Conservation (phyloP, 2,329 filamentous ascomycete genomes). For the Aspergillus fischeri region DNA sequence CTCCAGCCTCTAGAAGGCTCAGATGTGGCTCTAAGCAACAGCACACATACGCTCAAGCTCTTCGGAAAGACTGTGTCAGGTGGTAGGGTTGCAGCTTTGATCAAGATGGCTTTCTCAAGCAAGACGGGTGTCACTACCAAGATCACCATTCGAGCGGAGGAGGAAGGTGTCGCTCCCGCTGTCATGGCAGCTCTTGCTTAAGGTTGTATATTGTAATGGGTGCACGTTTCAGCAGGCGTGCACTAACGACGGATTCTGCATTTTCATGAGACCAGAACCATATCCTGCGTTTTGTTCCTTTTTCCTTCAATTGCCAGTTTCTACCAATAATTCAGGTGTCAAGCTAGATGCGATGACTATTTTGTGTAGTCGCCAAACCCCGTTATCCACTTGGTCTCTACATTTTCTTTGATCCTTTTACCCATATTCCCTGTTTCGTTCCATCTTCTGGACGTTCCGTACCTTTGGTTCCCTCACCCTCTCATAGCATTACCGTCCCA, state of each 20-base stretch:
- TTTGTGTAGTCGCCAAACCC: constrained; percentile 17
- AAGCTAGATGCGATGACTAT: constrained; percentile 19
- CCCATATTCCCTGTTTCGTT: neutral
- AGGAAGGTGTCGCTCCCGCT: constrained; percentile 81
- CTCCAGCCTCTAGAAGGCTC: constrained; percentile 92
- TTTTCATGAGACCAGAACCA: constrained; percentile 18
- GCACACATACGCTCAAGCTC: constrained; percentile 90
- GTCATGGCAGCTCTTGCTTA: constrained; percentile 81
- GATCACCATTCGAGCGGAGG: constrained; percentile 86
- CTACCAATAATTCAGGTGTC: constrained; percentile 16
- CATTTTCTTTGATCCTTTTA: constrained; percentile 1
- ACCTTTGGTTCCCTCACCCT: neutral
- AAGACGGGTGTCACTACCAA: constrained; percentile 95
- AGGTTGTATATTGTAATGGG: constrained; percentile 27
- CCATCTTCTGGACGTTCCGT: neutral
- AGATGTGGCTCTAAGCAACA: constrained; percentile 81
- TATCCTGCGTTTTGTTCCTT: constrained; percentile 10
- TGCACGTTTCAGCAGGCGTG: constrained; percentile 14
- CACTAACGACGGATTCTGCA: constrained; percentile 17
- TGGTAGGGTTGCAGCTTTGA: constrained; percentile 78
- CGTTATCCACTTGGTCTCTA: neutral
- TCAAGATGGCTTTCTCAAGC: constrained; percentile 90
- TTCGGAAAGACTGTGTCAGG: constrained; percentile 93
- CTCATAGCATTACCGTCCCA: neutral
- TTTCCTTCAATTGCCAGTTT: constrained; percentile 7